Evolutionary conservation across 345 rosid species (phyloP).

Genomic region (Mallotus nudiflorus): DNA sequence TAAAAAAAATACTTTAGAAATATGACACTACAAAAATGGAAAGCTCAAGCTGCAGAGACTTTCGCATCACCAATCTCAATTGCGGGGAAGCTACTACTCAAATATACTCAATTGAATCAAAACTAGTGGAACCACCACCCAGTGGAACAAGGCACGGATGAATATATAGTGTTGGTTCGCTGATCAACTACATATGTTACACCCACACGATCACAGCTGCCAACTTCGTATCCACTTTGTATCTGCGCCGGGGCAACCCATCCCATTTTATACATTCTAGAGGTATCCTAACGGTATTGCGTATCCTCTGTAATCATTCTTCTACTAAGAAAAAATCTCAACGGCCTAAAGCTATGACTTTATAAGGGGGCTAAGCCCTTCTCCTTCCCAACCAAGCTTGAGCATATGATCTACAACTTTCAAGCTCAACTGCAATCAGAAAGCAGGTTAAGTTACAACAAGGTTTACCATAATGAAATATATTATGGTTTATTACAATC

Average conservation of each 20-base stretch:
- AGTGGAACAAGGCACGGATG: not conserved
- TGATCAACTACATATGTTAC: constrained; percentile 27
- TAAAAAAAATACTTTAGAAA: not conserved
- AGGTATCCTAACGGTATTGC: constrained; percentile 8
- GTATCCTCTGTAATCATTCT: constrained; percentile 12
- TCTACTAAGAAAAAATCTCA: constrained; percentile 18
- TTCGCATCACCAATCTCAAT: constrained; percentile 20
- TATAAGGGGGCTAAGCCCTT: constrained; percentile 64
- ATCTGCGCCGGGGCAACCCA: constrained; percentile 9
- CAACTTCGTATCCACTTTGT: constrained; percentile 4
- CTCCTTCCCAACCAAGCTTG: constrained; percentile 99
- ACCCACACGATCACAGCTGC: constrained; percentile 16
- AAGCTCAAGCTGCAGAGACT: constrained; percentile 22
- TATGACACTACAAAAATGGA: constrained; percentile 21
- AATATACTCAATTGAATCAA: constrained; percentile 13
- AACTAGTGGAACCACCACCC: constrained; percentile 17
- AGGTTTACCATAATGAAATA: not conserved
- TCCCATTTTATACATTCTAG: constrained; percentile 11
- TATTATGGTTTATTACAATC: too few species aligned
- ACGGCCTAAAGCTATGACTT: constrained; percentile 36
- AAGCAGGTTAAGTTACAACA: not conserved
- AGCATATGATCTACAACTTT: constrained; percentile 94
- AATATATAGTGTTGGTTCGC: constrained; percentile 2
- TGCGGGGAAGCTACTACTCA: constrained; percentile 20
- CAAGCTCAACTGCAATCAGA: constrained; percentile 72